Base-by-base conservation (phyloP, 2,329 filamentous ascomycete genomes). In the Chaetomium strumarium region DNA sequence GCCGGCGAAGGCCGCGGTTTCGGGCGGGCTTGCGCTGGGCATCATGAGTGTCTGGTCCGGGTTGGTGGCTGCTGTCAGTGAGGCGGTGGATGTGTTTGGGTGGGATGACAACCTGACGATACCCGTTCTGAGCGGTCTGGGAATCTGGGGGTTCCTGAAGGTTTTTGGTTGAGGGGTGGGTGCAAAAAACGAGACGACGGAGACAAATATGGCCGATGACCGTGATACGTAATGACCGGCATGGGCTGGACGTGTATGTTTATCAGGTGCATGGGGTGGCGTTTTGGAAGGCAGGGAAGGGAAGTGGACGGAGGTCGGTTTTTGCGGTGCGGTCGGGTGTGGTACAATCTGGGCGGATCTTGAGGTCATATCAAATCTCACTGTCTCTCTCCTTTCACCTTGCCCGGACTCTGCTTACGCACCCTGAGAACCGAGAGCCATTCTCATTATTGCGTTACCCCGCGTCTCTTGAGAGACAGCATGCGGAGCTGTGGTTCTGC, bases 61-160 rank as follows among this genome's bases (percentile, higher is more conserved):
- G n/a, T 71, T 97, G 40, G 82, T 92, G 49, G 93, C 90, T 39
- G 89, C 90, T 52, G 84, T 84, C 41, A 96, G 90, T 64, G 93
- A 99, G 71, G 86, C 92, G 14, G 78, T 96, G 42, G 90, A 99
- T 71, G 65, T 97, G 0, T 96, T 90, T 67, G 89, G 90, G 44
- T 91, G 90, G 87, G 93, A 99, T 65, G 93, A 99, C 72, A 99
- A 99, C 70, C 75, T 99, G 62, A 97, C 92, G 46, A 99, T 99
- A 68, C 93, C 93, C 2, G 83, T 95, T 24, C 76, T 99, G 46
- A 96, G 90, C 66, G 90, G 91, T 20, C 71, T 90, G 42, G 91
- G 91, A 7, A 83, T 99, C 56, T 96, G 88, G 85, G 87, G 86
- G 0, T 96, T 99, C 68, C 77, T 97, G 63, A 95, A 88, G 72